These are phyloP conservation scores for Ophiostoma pallidulum DNA, from an alignment of 2,329 filamentous ascomycete species.

Conservation along the genomic window DNA sequence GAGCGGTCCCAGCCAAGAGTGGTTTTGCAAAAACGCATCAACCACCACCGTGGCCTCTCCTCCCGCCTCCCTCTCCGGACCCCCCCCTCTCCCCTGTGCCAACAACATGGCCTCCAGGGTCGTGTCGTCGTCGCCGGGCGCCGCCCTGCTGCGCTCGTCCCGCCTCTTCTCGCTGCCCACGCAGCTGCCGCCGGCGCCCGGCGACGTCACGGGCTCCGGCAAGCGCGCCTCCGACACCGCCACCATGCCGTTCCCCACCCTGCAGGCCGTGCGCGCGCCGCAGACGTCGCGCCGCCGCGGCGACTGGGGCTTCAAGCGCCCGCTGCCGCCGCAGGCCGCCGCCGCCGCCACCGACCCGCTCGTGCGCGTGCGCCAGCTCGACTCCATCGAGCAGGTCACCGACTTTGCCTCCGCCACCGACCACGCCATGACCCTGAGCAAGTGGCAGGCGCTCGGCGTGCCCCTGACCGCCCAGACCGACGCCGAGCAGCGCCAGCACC, in stretches of 20 bases:
- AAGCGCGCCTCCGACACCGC: constrained; percentile 54
- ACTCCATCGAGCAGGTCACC: constrained; percentile 80
- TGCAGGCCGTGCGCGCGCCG: constrained; percentile 74
- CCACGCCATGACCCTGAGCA: constrained; percentile 69
- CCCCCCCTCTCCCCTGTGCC: background rate
- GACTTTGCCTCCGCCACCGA: constrained; percentile 79
- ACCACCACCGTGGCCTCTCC: too few species aligned
- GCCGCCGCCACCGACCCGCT: constrained; percentile 62
- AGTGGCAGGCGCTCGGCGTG: constrained; percentile 76
- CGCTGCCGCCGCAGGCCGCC: constrained; percentile 68
- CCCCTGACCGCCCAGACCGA: constrained; percentile 39
- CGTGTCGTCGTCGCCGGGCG: constrained; percentile 55
- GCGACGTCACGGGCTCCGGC: constrained; percentile 37
- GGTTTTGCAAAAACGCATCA: too few species aligned
- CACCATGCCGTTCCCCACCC: constrained; percentile 69
- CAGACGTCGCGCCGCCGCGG: constrained; percentile 62
- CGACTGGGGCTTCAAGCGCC: constrained; percentile 88
- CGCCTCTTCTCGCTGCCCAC: constrained; percentile 82
- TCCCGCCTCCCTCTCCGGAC: background rate
- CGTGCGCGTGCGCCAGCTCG: constrained; percentile 66
- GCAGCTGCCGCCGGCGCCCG: constrained; percentile 55
- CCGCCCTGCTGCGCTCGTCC: constrained; percentile 69
- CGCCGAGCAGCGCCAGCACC: constrained; percentile 18
- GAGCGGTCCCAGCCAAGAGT: too few species aligned
- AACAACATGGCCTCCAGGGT: constrained; percentile 22